These are phyloP conservation scores for Elsinoe perseae DNA, from an alignment of 2,329 filamentous ascomycete species.

Conservation along the genomic window DNA sequence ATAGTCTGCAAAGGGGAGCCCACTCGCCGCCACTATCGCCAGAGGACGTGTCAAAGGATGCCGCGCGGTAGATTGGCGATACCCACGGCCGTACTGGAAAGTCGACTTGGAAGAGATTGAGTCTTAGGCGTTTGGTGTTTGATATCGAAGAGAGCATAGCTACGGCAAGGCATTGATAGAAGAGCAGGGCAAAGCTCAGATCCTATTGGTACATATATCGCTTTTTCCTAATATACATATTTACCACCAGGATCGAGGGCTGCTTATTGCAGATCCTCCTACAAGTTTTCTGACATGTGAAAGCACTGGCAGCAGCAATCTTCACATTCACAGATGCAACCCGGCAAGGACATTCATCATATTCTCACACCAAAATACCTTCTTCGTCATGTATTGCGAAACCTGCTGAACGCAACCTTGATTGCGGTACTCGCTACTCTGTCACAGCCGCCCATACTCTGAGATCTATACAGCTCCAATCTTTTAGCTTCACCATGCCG, in stretches of 20 bases:
- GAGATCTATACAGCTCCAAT: too few species aligned
- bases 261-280: not conserved
- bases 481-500: too few species aligned
- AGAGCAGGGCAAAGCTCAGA: slow-evolving; percentile 5
- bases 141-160: not conserved
- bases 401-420: not conserved
- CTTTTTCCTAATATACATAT: not conserved
- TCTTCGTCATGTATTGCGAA: not conserved
- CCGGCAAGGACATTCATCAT: too few species aligned
- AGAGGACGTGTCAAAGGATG: not conserved
- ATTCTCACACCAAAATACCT: not conserved
- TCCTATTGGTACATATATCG: slow-evolving; percentile 4
- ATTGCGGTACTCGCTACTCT: too few species aligned
- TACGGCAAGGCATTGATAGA: slow-evolving; percentile 12
- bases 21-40: slow-evolving; percentile 13
- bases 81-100: not conserved
- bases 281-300: not conserved
- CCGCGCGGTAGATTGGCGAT: not conserved
- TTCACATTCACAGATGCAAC: not conserved
- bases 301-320: not conserved
- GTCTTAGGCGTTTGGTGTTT: not conserved
- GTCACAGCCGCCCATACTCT: too few species aligned
- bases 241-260: not conserved
- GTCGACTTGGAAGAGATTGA: not conserved
- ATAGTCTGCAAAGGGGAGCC: slow-evolving; percentile 9